Base-by-base conservation (phyloP, 2,329 filamentous ascomycete genomes). In the Colletotrichum gigasporum region DNA sequence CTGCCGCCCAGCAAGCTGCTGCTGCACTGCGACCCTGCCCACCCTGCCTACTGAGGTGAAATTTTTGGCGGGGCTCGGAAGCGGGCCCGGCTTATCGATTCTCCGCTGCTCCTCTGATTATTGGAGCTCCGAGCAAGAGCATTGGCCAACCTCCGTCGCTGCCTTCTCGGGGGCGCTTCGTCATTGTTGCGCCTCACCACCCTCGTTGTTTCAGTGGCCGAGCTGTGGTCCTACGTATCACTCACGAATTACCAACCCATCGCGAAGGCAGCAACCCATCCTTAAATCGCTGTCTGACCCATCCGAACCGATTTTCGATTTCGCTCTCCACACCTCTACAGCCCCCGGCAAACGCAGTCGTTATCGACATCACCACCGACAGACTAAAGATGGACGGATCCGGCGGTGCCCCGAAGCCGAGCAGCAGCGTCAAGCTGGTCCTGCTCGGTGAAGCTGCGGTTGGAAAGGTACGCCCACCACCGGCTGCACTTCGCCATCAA, bases 361-460 rank as follows among this genome's bases (percentile, higher is more conserved):
- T 45, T 53, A 45, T 65, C 62, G 37, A 67, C 37, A 28, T 26
- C n/a, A 35, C 32, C 30, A 41, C 53, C 41, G 37, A 61, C n/a
- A n/a, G n/a, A n/a, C n/a, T 45, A 30, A 70, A 70, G 58, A 95
- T 94, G 92, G 88, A 91, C 75, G 91, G 94, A 77, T 83, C 88
- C 61, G 72, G 72, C 76, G 84, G 86, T 76, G 85, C 89, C 72
- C 91, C 93, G 66, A 99, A 98, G 84, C 96, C 96, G 68, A 98
- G 94, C 86, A 98, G 94, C 89, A 99, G 96, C 83, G 96, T 99
- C 79, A 99, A 99, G 90, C 91, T 99, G 71, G 96, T 99, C 69
- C 88, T 99, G 76, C 90, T 99, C 63, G 96, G 96, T 71, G 96
- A 99, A 83, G 96, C 96, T 68, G 96, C 96, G 66, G 96, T 99